A percentile compares a stretch with the other conserved stretches of the same genome.
phyloP scores from a whole-genome alignment of 1,284 basidiomycete genomes.

The Ganoderma lingzhi region DNA sequence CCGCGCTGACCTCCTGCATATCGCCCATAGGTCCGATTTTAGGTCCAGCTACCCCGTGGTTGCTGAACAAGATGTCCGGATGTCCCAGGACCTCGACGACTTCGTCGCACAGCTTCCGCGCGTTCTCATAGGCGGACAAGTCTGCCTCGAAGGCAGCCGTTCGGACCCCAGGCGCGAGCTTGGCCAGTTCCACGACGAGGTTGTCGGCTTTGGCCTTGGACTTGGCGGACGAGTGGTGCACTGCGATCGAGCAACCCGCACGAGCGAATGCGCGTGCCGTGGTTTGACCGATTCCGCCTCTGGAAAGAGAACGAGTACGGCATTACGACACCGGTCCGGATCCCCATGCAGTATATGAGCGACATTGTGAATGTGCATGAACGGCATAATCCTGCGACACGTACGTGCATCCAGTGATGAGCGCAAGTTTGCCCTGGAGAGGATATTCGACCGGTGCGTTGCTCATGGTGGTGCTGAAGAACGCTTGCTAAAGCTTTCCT shows the following conservation, averaged over 20 bases:
- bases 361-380: no score
- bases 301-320: conserved; percentile 27
- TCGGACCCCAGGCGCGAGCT: conserved; percentile 43
- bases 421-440: conserved; percentile 33
- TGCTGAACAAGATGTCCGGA: conserved; percentile 61
- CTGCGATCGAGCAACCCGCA: conserved; percentile 57
- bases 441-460: background rate
- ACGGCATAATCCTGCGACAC: conserved; percentile 15
- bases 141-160: conserved; percentile 56
- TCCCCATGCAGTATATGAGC: background rate
- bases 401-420: conserved; percentile 46
- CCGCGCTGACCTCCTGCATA: conserved; percentile 52
- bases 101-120: conserved; percentile 50
- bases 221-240: conserved; percentile 54
- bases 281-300: conserved; percentile 61
- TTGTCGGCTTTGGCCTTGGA: conserved; percentile 44
- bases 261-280: conserved; percentile 54
- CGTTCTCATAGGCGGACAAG: conserved; percentile 52
- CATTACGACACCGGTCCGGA: background rate
- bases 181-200: conserved; percentile 48
- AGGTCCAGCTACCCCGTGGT: conserved; percentile 53
- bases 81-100: conserved; percentile 55
- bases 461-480: background rate
- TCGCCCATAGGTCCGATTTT: conserved; percentile 55
- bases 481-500: background rate